These are phyloP conservation scores for Macrophomina tecta DNA, from an alignment of 2,329 filamentous ascomycete species.

Conservation along the genomic window DNA sequence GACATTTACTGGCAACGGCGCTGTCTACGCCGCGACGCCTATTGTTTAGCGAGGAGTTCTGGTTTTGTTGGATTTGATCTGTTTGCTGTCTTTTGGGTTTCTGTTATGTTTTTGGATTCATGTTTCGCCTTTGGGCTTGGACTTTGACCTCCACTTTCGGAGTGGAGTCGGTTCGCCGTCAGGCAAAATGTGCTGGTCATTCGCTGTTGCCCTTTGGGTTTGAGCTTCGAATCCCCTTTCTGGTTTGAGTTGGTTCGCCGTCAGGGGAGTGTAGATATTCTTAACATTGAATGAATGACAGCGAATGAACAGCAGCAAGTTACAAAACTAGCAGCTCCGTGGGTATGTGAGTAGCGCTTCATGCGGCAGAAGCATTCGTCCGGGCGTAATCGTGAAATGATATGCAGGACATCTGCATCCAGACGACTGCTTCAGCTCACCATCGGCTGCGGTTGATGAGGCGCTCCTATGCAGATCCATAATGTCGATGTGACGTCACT, in stretches of 20 bases:
- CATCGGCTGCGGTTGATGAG: background rate
- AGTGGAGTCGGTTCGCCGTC: background rate
- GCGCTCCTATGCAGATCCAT: background rate
- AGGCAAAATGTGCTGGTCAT: background rate
- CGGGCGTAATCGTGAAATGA: no score
- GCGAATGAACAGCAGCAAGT: no score
- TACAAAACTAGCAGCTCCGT: no score
- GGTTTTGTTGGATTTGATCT: background rate
- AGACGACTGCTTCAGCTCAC: background rate
- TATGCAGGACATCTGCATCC: background rate
- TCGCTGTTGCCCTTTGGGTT: background rate
- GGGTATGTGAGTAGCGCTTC: no score
- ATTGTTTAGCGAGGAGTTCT: background rate
- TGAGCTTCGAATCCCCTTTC: slow-evolving; percentile 1
- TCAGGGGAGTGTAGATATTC: background rate
- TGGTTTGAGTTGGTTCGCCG: slow-evolving; percentile 9
- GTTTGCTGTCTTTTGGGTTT: background rate
- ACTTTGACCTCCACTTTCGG: background rate
- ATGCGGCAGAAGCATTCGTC: no score
- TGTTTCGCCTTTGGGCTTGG: background rate
- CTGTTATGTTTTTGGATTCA: background rate
- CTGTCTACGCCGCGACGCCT: background rate
- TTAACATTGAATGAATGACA: no score
- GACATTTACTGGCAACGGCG: background rate
- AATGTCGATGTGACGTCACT: slow-evolving; percentile 20